These are phyloP conservation scores for Lathyrus oleraceus DNA, from an alignment of 306 rosid species.

Conservation along the genomic window DNA sequence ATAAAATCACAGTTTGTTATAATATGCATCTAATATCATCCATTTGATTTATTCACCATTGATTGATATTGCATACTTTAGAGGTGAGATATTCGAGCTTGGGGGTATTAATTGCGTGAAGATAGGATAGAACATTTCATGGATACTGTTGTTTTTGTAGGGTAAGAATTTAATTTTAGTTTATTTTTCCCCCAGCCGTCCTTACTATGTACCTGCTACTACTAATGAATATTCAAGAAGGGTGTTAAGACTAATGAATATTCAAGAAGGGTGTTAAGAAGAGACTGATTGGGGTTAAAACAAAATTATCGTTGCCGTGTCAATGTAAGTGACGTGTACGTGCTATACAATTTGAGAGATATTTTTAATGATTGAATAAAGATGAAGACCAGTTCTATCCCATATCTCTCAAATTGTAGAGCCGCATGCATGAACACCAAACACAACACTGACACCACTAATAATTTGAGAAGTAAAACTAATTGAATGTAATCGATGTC, in stretches of 20 bases:
- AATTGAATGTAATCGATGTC: too few species aligned
- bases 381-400: background rate
- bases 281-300: background rate
- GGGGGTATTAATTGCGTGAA: background rate
- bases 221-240: too few species aligned
- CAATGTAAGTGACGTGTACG: too few species aligned
- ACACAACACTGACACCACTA: too few species aligned
- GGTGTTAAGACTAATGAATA: too few species aligned
- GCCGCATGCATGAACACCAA: too few species aligned
- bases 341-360: background rate
- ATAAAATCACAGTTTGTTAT: background rate
- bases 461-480: too few species aligned
- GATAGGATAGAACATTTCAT: conserved; percentile 6
- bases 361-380: background rate
- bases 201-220: background rate
- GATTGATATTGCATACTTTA: background rate
- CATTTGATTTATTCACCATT: background rate
- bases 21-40: background rate
- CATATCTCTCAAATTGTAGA: too few species aligned
- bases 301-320: too few species aligned
- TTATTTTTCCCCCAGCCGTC: background rate
- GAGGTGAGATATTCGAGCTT: background rate
- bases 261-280: background rate
- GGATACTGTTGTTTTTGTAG: background rate
- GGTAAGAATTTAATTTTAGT: background rate